These are phyloP conservation scores for Actinomortierella wolfii DNA, from an alignment of 371 early-diverging fungal species.

Conservation along the genomic window DNA sequence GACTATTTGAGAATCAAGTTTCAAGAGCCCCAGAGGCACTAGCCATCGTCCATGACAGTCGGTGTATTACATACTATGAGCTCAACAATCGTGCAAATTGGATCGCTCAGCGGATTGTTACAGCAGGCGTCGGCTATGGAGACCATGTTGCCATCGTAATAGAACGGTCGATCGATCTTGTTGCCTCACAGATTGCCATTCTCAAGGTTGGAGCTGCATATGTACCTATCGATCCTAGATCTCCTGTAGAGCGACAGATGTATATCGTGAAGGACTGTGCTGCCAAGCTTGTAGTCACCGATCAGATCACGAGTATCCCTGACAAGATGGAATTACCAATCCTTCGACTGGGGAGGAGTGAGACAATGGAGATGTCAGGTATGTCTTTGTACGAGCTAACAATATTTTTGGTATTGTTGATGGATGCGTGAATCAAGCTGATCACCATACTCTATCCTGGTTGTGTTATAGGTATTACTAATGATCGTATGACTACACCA, in stretches of 20 bases:
- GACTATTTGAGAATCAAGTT: not conserved
- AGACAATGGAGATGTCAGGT: no score
- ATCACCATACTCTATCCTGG: no score
- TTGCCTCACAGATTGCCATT: not conserved
- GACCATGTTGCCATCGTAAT: constrained; percentile 8
- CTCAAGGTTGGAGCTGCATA: constrained; percentile 4
- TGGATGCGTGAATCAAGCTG: no score
- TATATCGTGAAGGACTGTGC: constrained; percentile 3
- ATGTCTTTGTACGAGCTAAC: no score
- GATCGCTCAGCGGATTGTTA: constrained; percentile 2
- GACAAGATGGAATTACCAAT: no score
- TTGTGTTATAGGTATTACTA: no score
- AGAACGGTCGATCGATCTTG: not conserved
- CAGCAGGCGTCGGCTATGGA: constrained; percentile 1
- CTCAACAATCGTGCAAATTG: constrained; percentile 6
- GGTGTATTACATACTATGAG: constrained; percentile 1
- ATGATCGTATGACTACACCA: no score
- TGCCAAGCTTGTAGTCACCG: constrained; percentile 4
- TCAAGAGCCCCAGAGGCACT: not conserved
- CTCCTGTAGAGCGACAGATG: constrained; percentile 4
- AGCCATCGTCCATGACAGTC: not conserved
- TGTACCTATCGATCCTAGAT: constrained; percentile 3
- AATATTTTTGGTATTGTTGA: no score
- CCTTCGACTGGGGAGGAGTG: no score
- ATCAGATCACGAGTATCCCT: no score